Evolutionary conservation across 768 basidiomycete genomes (phyloP), one percentile per base, ranked within the genome.

Genomic region (Cubamyces sp.): DNA sequence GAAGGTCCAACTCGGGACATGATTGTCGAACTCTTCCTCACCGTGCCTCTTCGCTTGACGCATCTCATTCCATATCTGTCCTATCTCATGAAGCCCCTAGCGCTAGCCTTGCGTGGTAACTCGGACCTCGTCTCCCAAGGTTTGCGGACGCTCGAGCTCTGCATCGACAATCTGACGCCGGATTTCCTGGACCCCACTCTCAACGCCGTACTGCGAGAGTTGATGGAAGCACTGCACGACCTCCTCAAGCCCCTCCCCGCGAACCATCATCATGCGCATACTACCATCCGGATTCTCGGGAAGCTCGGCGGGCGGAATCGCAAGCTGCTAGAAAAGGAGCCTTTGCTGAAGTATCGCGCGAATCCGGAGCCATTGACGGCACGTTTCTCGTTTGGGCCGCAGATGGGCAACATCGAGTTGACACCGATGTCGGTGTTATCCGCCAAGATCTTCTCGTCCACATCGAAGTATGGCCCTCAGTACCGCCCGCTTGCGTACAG

Each of bases 141-240:
- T 47, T 79, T 99, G 25, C 86, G 97, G 6, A 99, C 97, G 0
- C 84, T 99, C 61, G 97, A 99, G 74, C 82, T 99, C n/a, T 98
- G 96, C 76, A 96, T 98, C 70, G 97, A 99, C 78, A 99, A 98
- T 72, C 83, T 99, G 26, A 97, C 94, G 0, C 94, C 94, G 2
- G 97, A 98, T 75, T 98, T 98, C 79, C 83, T 99, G 28, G 96
- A 98, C 69, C 97, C 97, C 3, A 96, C 94, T 2, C 85, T 98
- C 65, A 92, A 87, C 64, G 93, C 92, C 0, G 95, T 98, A 46
- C 81, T 97, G 45, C 83, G 94, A 49, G 94, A 98, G 64, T 79
- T 99, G 59, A 98, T 95, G 92, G 91, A 91, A 64, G 96, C 95
- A 0, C 81, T 99, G 23, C 94, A 96, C 74, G 88, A 86, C 66